These are phyloP conservation scores for Raffaelea arxii DNA, from an alignment of 2,329 filamentous ascomycete species.

Conservation along the genomic window DNA sequence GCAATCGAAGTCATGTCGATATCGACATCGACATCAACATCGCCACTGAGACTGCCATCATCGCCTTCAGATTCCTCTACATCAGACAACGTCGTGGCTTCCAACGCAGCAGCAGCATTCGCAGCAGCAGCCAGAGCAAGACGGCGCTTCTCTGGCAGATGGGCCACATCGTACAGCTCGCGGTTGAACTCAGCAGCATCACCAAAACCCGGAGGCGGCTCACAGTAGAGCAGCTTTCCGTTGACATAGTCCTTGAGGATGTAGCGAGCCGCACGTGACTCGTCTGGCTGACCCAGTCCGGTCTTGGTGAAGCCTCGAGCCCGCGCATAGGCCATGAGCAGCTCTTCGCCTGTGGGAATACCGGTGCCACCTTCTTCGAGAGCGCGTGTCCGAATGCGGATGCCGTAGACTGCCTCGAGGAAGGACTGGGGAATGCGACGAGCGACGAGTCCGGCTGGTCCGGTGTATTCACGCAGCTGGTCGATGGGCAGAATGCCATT, in stretches of 20 bases:
- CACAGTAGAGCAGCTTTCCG: slow-evolving; percentile 86
- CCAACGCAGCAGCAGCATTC: slow-evolving; percentile 24
- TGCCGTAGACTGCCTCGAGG: slow-evolving; percentile 87
- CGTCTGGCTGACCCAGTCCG: slow-evolving; percentile 83
- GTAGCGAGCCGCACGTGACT: slow-evolving; percentile 80
- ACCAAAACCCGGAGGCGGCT: slow-evolving; percentile 60
- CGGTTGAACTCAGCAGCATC: slow-evolving; percentile 74
- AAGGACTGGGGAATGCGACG: slow-evolving; percentile 79
- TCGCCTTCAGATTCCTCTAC: slow-evolving; percentile 1
- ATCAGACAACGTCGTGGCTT: background rate
- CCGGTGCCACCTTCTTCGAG: slow-evolving; percentile 90
- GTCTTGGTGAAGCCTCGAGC: slow-evolving; percentile 86
- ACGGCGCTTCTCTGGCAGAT: slow-evolving; percentile 74
- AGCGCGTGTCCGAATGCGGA: slow-evolving; percentile 72
- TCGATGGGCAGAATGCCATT: slow-evolving; percentile 94
- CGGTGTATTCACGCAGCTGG: slow-evolving; percentile 86
- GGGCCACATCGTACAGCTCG: slow-evolving; percentile 74
- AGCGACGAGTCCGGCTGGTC: slow-evolving; percentile 74
- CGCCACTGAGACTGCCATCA: slow-evolving; percentile 17
- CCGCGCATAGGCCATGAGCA: slow-evolving; percentile 76
- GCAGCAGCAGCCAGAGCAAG: slow-evolving; percentile 47
- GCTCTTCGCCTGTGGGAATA: slow-evolving; percentile 70
- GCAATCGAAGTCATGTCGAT: slow-evolving; percentile 42
- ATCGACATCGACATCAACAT: slow-evolving; percentile 24
- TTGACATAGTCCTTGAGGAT: slow-evolving; percentile 96